Evolutionary conservation across 495 filamentous ascomycete genomes (phyloP).

Genomic region (Aspergillus conjunctus): DNA sequence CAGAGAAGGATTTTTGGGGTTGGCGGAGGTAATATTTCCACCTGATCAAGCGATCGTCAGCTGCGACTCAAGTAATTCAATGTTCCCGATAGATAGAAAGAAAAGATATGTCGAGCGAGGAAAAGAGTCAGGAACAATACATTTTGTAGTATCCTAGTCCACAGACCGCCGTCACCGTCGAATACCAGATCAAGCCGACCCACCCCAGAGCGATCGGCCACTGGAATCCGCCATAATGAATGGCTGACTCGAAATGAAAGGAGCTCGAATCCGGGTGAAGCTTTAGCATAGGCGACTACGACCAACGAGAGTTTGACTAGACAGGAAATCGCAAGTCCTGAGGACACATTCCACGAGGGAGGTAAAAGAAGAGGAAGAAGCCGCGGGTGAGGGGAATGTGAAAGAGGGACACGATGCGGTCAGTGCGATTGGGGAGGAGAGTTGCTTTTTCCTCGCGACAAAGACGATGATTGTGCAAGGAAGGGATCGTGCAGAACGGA

Average conservation of each 20-base stretch:
- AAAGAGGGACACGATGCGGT: background rate
- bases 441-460: background rate
- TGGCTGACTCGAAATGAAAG: constrained; percentile 31
- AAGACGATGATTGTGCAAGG: background rate
- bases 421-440: background rate
- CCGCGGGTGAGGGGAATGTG: background rate
- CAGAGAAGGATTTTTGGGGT: constrained; percentile 38
- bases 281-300: constrained; percentile 40
- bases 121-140: constrained; percentile 39
- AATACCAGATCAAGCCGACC: constrained; percentile 62
- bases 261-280: constrained; percentile 30
- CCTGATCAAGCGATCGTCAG: constrained; percentile 36
- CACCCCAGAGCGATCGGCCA: constrained; percentile 44
- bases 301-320: constrained; percentile 26
- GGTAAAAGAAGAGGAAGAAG: background rate
- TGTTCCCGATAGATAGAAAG: constrained; percentile 9
- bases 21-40: constrained; percentile 46
- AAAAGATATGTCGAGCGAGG: background rate
- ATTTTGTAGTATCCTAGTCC: constrained; percentile 61
- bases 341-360: background rate
- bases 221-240: constrained; percentile 39
- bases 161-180: constrained; percentile 56
- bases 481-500: background rate
- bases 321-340: constrained; percentile 36
- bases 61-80: constrained; percentile 7